These are phyloP conservation scores for Fomitopsis pinicola DNA, from an alignment of 1,284 basidiomycete species.

Conservation along the genomic window DNA sequence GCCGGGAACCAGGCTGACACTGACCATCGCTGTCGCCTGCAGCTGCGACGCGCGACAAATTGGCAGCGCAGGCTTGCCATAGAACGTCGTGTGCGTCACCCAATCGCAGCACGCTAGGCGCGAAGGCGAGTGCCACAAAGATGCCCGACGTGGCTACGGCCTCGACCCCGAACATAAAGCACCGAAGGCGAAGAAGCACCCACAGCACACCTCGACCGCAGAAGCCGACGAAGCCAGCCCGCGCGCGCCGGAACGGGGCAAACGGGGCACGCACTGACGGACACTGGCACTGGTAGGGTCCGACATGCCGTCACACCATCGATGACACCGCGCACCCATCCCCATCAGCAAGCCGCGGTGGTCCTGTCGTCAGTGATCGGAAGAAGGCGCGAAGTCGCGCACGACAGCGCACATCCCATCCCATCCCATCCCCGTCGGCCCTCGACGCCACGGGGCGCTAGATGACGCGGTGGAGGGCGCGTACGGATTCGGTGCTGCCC, in stretches of 20 bases:
- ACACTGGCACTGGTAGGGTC: background rate
- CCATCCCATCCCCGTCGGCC: background rate
- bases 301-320: background rate
- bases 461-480: background rate
- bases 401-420: background rate
- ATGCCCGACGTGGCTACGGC: background rate
- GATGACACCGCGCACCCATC: background rate
- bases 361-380: background rate
- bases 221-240: background rate
- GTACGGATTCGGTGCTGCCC: too few relatives aligned
- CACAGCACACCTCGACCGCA: background rate
- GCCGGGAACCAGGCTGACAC: background rate
- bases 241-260: background rate
- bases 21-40: background rate
- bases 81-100: background rate
- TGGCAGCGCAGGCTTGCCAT: too few relatives aligned
- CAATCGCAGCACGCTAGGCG: background rate
- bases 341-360: too few relatives aligned
- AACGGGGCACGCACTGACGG: background rate
- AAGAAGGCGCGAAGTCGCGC: background rate
- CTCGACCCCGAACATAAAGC: background rate
- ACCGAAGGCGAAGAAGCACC: background rate
- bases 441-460: background rate
- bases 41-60: too few relatives aligned
- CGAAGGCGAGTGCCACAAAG: background rate